These are phyloP conservation scores for Jacaranda mimosifolia DNA, from an alignment of 257 asterid genomes.

Conservation along the genomic window DNA sequence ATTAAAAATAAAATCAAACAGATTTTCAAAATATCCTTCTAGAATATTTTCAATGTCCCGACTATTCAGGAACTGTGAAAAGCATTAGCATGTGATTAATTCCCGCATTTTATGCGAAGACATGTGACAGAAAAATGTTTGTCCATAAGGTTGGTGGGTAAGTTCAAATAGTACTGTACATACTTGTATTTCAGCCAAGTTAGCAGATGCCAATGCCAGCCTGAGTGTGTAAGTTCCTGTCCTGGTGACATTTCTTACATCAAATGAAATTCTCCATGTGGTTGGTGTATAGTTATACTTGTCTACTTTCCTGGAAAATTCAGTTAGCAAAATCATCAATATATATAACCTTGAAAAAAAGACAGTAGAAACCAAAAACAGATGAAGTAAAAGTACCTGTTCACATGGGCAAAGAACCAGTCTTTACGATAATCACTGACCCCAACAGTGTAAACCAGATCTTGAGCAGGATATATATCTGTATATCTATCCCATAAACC, in stretches of 20 bases:
- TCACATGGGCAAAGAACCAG: slow-evolving; percentile 74
- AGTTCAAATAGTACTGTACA: not conserved
- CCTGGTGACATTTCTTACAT: slow-evolving; percentile 38
- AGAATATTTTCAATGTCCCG: too few species aligned
- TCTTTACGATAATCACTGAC: slow-evolving; percentile 50
- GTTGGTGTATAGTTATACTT: slow-evolving; percentile 46
- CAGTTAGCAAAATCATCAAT: not conserved
- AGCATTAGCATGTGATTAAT: too few species aligned
- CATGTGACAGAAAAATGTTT: too few species aligned
- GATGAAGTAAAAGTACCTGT: slow-evolving; percentile 43
- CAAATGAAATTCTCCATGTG: slow-evolving; percentile 68
- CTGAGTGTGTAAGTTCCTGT: slow-evolving; percentile 56
- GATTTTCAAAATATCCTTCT: too few species aligned
- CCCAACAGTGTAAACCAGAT: slow-evolving; percentile 56
- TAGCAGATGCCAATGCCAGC: slow-evolving; percentile 83
- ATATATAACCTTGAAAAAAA: not conserved
- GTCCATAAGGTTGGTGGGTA: too few species aligned
- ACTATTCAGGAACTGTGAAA: too few species aligned
- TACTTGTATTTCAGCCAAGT: slow-evolving; percentile 60
- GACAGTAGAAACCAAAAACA: not conserved
- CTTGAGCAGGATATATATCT: slow-evolving; percentile 54
- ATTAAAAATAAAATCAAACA: too few species aligned
- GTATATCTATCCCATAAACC: slow-evolving; percentile 66
- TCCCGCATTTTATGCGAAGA: too few species aligned
- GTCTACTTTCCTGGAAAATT: slow-evolving; percentile 47